A percentile compares a stretch with the other conserved stretches of the same genome.
Evolutionary conservation across 1,139 yeast species (phyloP).

Genomic region (Suhomyces bribrorum): DNA sequence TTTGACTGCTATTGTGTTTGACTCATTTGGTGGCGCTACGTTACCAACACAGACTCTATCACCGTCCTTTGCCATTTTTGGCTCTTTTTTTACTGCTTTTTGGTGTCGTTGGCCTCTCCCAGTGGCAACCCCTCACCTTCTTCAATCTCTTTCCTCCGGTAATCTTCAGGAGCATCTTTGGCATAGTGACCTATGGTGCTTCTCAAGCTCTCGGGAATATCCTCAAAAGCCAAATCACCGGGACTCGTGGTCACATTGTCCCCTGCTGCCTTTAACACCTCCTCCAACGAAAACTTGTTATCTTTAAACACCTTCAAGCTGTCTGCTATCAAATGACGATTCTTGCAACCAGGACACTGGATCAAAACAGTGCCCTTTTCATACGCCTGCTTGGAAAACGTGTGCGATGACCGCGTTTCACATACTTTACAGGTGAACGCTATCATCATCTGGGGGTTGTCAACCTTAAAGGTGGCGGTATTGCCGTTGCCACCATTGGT

Average conservation of each 20-base stretch:
- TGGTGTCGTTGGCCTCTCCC: conserved; percentile 3
- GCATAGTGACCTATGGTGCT: conserved; percentile 61
- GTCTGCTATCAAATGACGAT: conserved; percentile 90
- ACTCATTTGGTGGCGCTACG: no score
- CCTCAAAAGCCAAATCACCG: conserved; percentile 68
- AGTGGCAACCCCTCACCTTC: conserved; percentile 12
- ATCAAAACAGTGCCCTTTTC: conserved; percentile 83
- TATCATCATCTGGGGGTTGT: conserved; percentile 76
- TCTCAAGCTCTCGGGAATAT: conserved; percentile 67
- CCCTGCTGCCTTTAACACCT: conserved; percentile 75
- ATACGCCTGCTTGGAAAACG: conserved; percentile 89
- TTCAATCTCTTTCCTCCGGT: conserved; percentile 19
- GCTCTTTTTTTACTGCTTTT: not conserved
- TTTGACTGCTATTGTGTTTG: no score
- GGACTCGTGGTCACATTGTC: conserved; percentile 64
- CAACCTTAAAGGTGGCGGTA: conserved; percentile 38
- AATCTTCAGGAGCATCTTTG: conserved; percentile 57
- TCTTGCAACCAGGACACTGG: conserved; percentile 89
- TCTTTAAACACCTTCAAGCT: conserved; percentile 85
- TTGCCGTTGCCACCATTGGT: conserved; percentile 3
- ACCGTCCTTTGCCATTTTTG: not conserved
- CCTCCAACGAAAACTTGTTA: conserved; percentile 70
- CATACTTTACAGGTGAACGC: conserved; percentile 94
- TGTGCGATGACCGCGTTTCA: conserved; percentile 78
- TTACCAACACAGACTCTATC: not conserved